Evolutionary conservation across 2,329 filamentous ascomycete genomes (phyloP).

Genomic region (Fusarium continuum): DNA sequence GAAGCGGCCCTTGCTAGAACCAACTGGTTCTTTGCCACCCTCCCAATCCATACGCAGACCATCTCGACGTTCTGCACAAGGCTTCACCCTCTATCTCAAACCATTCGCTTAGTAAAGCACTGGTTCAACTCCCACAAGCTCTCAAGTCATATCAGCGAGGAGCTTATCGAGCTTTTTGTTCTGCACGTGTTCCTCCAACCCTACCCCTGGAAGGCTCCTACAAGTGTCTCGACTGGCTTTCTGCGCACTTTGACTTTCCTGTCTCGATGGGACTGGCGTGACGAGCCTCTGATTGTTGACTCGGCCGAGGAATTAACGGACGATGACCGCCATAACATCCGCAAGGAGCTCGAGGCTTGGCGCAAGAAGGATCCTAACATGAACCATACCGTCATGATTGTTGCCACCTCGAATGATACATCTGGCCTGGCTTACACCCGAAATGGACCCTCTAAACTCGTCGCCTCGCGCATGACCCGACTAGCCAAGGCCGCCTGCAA

Average conservation of each 20-base stretch:
- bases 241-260: conserved; percentile 82
- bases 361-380: conserved; percentile 87
- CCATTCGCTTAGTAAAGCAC: conserved; percentile 84
- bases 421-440: conserved; percentile 85
- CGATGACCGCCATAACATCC: conserved; percentile 69
- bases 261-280: conserved; percentile 90
- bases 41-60: conserved; percentile 83
- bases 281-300: conserved; percentile 83
- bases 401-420: conserved; percentile 79
- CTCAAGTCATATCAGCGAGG: conserved; percentile 76
- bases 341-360: conserved; percentile 82
- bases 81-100: conserved; percentile 79
- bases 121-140: conserved; percentile 92
- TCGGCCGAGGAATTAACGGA: conserved; percentile 68
- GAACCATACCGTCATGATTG: conserved; percentile 83
- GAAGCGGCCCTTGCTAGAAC: conserved; percentile 75
- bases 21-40: conserved; percentile 75
- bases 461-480: conserved; percentile 83
- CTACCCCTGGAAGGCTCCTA: conserved; percentile 81
- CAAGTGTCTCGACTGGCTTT: conserved; percentile 81
- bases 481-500: conserved; percentile 80
- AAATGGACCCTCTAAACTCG: conserved; percentile 76
- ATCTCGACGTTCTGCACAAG: conserved; percentile 83
- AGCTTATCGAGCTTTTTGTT: conserved; percentile 85
- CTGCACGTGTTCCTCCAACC: conserved; percentile 82